Conservation (phyloP, 1,139 yeast species). For the Yamadazyma kanchanaburiensis region DNA sequence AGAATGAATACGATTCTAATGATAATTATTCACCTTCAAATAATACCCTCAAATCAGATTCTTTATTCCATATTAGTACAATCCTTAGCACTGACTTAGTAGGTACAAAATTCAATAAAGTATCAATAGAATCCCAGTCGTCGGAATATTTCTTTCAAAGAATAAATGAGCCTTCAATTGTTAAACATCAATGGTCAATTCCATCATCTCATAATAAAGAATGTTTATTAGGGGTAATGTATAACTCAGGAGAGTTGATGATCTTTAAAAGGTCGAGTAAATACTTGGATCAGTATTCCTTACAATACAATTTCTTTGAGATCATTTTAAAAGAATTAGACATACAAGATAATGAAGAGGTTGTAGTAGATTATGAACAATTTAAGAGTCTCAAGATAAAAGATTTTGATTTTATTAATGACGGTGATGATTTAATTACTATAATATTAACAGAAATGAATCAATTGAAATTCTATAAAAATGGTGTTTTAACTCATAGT, state of each 20-base stretch:
- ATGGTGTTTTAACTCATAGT: conserved; percentile 1
- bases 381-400: conserved; percentile 23
- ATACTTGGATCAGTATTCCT: conserved; percentile 21
- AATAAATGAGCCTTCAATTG: conserved; percentile 32
- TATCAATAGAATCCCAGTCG: conserved; percentile 26
- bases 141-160: conserved; percentile 28
- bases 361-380: conserved; percentile 10
- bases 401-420: conserved; percentile 24
- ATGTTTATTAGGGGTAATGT: conserved; percentile 30
- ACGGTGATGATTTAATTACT: conserved; percentile 15
- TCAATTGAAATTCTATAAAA: conserved; percentile 5
- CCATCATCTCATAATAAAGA: conserved; percentile 21
- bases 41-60: conserved; percentile 24
- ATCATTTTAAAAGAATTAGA: conserved; percentile 20
- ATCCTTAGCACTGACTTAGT: conserved; percentile 28
- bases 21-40: conserved; percentile 2
- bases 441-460: conserved; percentile 16
- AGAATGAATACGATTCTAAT: conserved; percentile 3
- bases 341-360: conserved; percentile 12
- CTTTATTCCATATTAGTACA: conserved; percentile 25
- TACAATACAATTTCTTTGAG: conserved; percentile 26
- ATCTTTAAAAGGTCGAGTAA: conserved; percentile 25
- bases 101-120: conserved; percentile 21
- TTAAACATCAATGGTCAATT: conserved; percentile 37
- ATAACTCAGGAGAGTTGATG: conserved; percentile 39